phyloP scores from a whole-genome alignment of 768 basidiomycete species.

The Leucocoprinus sp. region DNA sequence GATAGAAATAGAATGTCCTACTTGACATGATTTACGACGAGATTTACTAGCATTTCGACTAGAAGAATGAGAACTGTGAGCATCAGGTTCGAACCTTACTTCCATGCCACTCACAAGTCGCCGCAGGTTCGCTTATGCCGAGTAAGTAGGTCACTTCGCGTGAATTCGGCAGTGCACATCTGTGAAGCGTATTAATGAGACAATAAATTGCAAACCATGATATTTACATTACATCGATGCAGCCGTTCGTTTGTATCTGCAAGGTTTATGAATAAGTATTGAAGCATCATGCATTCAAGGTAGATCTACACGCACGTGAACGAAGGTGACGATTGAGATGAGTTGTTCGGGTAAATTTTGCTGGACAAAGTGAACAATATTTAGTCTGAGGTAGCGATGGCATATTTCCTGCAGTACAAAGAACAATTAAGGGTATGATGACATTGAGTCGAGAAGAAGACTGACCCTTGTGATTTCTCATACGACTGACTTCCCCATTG shows the following conservation, averaged over 20 bases:
- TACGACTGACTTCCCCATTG: slow-evolving; percentile 34
- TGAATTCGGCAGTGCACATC: slow-evolving; percentile 64
- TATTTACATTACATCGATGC: slow-evolving; percentile 53
- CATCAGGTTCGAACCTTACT: slow-evolving; percentile 12
- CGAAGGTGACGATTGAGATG: slow-evolving; percentile 68
- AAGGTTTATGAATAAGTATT: slow-evolving; percentile 7
- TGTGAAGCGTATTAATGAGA: slow-evolving; percentile 19
- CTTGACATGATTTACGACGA: slow-evolving; percentile 59
- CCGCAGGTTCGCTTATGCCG: slow-evolving; percentile 68
- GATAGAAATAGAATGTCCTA: slow-evolving; percentile 13
- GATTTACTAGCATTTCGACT: slow-evolving; percentile 35
- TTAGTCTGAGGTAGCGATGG: slow-evolving; percentile 69
- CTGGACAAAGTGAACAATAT: slow-evolving; percentile 58
- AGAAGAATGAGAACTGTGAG: background rate
- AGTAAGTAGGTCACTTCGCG: slow-evolving; percentile 63
- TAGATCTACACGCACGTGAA: slow-evolving; percentile 44
- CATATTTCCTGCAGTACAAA: slow-evolving; percentile 46
- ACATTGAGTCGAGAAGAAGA: slow-evolving; percentile 6
- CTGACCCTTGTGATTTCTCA: slow-evolving; percentile 35
- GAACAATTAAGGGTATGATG: slow-evolving; percentile 28
- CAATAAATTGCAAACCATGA: background rate
- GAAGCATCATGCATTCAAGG: background rate
- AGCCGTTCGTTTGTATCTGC: slow-evolving; percentile 60
- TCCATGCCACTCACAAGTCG: slow-evolving; percentile 41
- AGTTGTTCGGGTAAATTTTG: slow-evolving; percentile 67